phyloP scores from a whole-genome alignment of 2,329 filamentous ascomycete genomes.

The Colletotrichum filicis region DNA sequence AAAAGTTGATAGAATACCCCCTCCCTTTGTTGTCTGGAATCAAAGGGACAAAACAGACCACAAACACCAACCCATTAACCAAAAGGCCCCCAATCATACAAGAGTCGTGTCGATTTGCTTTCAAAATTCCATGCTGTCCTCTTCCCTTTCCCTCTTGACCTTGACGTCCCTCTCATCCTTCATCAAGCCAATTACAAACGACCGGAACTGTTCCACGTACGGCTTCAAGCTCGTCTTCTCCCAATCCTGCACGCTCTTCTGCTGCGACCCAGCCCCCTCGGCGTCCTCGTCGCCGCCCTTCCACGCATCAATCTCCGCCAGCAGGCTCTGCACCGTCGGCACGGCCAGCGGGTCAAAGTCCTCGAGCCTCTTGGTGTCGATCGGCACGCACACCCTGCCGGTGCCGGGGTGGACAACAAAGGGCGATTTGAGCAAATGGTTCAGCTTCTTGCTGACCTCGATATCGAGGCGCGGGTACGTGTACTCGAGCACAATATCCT shows the following conservation, averaged over 20 bases:
- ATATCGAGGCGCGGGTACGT: constrained; percentile 97
- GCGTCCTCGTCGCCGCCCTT: constrained; percentile 58
- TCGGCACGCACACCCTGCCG: constrained; percentile 93
- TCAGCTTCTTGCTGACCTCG: constrained; percentile 96
- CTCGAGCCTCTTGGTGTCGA: constrained; percentile 79
- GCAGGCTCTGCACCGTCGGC: constrained; percentile 86
- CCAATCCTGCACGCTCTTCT: constrained; percentile 77
- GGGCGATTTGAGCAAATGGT: constrained; percentile 96
- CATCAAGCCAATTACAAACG: constrained; percentile 81
- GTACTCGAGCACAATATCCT: constrained; percentile 96
- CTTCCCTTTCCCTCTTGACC: constrained; percentile 67
- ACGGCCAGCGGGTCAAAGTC: constrained; percentile 88
- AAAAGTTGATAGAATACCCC: constrained; percentile 23
- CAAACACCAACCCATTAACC: constrained; percentile 24
- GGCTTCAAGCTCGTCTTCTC: constrained; percentile 97
- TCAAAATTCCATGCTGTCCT: constrained; percentile 65
- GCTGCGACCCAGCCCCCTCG: constrained; percentile 42
- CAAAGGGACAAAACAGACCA: background rate
- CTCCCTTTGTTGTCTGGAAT: constrained; percentile 12
- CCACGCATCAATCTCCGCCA: constrained; percentile 90
- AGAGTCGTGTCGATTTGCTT: constrained; percentile 17
- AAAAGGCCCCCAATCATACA: constrained; percentile 26
- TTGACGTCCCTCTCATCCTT: constrained; percentile 75
- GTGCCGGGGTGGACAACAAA: constrained; percentile 98
- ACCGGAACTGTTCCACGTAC: constrained; percentile 89